Percentiles rank a stretch among this genome's conserved stretches.
These are phyloP conservation scores for Geoglossum glabrum DNA, from an alignment of 495 filamentous ascomycete genomes.

Conservation along the genomic window DNA sequence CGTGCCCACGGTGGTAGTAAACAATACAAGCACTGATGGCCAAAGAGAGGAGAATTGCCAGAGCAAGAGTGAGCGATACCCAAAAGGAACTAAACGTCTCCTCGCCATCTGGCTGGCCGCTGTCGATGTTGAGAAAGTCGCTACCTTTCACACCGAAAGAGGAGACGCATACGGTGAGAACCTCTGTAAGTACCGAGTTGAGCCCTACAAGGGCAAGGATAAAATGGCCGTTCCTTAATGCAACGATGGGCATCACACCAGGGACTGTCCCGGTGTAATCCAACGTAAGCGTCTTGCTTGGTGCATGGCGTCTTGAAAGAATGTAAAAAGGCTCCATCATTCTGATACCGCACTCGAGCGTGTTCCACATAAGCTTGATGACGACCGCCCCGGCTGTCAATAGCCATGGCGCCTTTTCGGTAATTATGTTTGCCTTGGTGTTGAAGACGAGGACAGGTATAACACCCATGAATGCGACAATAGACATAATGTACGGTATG, in stretches of 20 bases:
- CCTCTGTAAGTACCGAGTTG: slow-evolving; percentile 41
- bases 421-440: slow-evolving; percentile 28
- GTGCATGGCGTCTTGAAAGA: slow-evolving; percentile 40
- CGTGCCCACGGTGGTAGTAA: slow-evolving; percentile 31
- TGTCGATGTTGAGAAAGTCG: slow-evolving; percentile 24
- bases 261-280: slow-evolving; percentile 55
- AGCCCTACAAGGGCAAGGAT: slow-evolving; percentile 40
- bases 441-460: slow-evolving; percentile 37
- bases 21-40: slow-evolving; percentile 30
- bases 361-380: slow-evolving; percentile 46
- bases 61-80: slow-evolving; percentile 33
- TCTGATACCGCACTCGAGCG: slow-evolving; percentile 48
- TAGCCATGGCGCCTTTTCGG: slow-evolving; percentile 41
- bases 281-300: slow-evolving; percentile 38
- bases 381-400: slow-evolving; percentile 39
- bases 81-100: slow-evolving; percentile 42
- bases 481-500: slow-evolving; percentile 35
- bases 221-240: slow-evolving; percentile 39
- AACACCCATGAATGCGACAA: slow-evolving; percentile 28
- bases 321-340: slow-evolving; percentile 61
- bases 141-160: slow-evolving; percentile 37
- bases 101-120: slow-evolving; percentile 14
- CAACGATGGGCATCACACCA: slow-evolving; percentile 38
- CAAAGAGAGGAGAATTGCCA: slow-evolving; percentile 37
- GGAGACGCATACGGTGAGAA: slow-evolving; percentile 46